Percentiles rank a stretch among this genome's conserved stretches.
Conservation (phyloP, 148 eudicot species). For the Tetragonia tetragonoides region DNA sequence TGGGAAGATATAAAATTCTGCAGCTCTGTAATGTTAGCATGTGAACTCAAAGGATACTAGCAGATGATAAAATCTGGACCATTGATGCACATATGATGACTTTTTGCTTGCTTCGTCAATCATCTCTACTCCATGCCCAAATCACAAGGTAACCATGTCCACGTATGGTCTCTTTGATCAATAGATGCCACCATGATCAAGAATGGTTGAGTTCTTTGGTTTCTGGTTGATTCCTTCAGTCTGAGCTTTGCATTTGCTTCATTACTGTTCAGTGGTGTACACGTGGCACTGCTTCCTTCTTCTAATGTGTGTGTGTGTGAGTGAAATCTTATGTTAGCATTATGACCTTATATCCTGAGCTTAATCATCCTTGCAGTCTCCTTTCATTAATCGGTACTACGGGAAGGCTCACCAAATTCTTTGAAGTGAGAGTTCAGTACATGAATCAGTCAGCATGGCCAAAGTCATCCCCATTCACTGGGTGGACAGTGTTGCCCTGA, state of each 20-base stretch:
- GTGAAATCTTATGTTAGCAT: background rate
- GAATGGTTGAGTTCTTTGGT: background rate
- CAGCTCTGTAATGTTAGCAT: no score
- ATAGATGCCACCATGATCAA: background rate
- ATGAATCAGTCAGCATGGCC: background rate
- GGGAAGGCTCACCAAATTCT: slow-evolving; percentile 83
- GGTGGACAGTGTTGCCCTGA: slow-evolving; percentile 10
- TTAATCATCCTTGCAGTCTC: slow-evolving; percentile 50
- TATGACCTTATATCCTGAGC: background rate
- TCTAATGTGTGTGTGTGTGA: background rate
- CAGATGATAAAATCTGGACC: no score
- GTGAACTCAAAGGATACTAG: no score
- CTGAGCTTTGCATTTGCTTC: background rate
- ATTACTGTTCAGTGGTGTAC: no score
- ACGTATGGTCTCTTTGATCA: no score
- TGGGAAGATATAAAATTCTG: no score
- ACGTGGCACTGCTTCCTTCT: no score
- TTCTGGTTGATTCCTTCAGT: background rate
- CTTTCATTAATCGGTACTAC: slow-evolving; percentile 88
- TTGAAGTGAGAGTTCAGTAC: slow-evolving; percentile 21
- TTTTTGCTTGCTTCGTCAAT: no score
- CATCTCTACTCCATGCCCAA: background rate
- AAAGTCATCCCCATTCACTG: background rate
- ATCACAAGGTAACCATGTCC: background rate
- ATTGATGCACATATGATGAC: no score